phyloP scores from a whole-genome alignment of 2,329 filamentous ascomycete genomes.

The Botryotinia narcissicola region DNA sequence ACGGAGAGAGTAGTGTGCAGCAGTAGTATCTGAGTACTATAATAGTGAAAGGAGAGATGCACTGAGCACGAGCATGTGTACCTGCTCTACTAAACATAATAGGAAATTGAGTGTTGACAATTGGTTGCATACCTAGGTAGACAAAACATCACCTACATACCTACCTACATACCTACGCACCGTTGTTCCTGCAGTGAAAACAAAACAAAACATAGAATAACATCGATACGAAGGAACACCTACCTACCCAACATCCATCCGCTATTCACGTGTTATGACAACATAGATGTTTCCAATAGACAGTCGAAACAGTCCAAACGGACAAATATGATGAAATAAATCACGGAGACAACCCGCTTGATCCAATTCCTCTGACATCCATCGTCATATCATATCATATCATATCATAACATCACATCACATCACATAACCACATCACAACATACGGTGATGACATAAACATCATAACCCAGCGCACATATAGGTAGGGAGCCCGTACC shows the following conservation, averaged over 20 bases:
- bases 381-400: too few species aligned
- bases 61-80: not conserved
- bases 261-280: conserved; percentile 1
- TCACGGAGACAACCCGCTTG: not conserved
- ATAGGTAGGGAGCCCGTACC: not conserved
- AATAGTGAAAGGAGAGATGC: not conserved
- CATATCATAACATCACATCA: too few species aligned
- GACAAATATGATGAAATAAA: not conserved
- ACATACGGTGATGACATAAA: not conserved
- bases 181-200: not conserved
- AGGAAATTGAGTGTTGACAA: not conserved
- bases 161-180: not conserved
- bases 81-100: not conserved
- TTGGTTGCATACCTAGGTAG: not conserved
- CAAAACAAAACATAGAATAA: not conserved
- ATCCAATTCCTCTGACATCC: not conserved
- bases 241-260: not conserved
- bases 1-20: not conserved
- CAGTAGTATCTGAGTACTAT: not conserved
- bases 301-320: not conserved
- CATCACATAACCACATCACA: too few species aligned
- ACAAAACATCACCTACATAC: not conserved
- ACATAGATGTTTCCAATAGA: not conserved
- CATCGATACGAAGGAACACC: not conserved
- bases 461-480: not conserved